phyloP scores from a whole-genome alignment of 2,329 filamentous ascomycete genomes.

The Colletotrichum simmondsii region DNA sequence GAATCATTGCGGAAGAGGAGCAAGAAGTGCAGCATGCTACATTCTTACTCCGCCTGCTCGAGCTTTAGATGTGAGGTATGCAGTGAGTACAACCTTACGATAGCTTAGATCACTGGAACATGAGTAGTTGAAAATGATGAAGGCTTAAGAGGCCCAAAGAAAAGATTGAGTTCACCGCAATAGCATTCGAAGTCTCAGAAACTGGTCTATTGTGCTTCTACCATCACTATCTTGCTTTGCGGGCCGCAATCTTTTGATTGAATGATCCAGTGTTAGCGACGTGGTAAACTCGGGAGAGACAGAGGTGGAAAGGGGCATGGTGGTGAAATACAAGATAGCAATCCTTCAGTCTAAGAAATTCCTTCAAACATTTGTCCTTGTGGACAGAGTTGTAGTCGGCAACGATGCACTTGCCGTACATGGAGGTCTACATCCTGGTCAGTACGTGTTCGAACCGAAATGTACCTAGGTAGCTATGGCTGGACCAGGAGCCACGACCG shows the following conservation, averaged over 20 bases:
- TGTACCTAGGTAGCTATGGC: neutral
- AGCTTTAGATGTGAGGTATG: conserved; percentile 59
- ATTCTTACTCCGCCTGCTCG: conserved; percentile 80
- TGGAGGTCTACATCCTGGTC: conserved; percentile 70
- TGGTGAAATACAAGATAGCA: conserved; percentile 79
- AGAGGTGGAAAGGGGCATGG: neutral
- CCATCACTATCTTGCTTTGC: conserved; percentile 10
- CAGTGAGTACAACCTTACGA: neutral
- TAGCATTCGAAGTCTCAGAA: neutral
- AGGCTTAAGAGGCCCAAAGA: neutral
- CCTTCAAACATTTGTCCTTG: conserved; percentile 88
- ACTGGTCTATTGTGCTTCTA: neutral
- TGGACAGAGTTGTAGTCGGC: conserved; percentile 89
- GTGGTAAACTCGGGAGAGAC: neutral
- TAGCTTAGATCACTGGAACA: neutral
- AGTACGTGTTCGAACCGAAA: neutral
- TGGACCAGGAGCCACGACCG: neutral
- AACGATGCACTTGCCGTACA: conserved; percentile 92
- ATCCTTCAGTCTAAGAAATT: conserved; percentile 87
- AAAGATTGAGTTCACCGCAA: neutral
- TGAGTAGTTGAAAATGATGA: neutral
- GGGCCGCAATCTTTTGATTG: conserved; percentile 27
- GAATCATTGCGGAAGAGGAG: conserved; percentile 81
- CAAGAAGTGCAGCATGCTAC: conserved; percentile 87
- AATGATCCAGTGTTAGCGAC: neutral